phyloP scores from a whole-genome alignment of 2,329 filamentous ascomycete genomes.

The Ilyonectria robusta region DNA sequence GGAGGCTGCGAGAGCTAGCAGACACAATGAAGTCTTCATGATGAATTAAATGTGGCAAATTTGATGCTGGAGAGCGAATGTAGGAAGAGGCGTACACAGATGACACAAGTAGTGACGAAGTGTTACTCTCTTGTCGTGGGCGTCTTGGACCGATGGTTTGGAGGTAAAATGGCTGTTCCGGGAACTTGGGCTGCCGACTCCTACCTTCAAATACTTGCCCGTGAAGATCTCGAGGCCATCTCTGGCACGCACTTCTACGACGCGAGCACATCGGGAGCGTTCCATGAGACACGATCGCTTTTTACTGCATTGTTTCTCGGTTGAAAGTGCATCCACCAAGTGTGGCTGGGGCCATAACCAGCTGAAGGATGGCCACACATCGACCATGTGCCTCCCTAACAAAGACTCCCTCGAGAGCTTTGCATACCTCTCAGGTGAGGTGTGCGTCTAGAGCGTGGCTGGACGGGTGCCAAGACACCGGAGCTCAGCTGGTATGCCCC shows the following conservation, averaged over 20 bases:
- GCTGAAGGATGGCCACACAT: conserved; percentile 6
- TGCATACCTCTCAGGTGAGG: background rate
- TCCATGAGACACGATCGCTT: conserved; percentile 11
- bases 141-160: background rate
- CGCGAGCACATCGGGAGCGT: background rate
- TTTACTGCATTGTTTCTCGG: conserved; percentile 33
- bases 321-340: conserved; percentile 15
- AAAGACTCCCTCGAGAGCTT: background rate
- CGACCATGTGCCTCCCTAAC: conserved; percentile 24
- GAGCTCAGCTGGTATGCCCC: conserved; percentile 7
- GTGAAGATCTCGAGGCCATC: background rate
- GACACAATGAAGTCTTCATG: conserved; percentile 41
- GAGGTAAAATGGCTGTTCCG: conserved; percentile 1
- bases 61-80: background rate
- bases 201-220: conserved; percentile 39
- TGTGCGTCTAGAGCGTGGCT: conserved; percentile 1
- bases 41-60: background rate
- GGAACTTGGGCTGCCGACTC: conserved; percentile 3
- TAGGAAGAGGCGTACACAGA: background rate
- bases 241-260: conserved; percentile 33
- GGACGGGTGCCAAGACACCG: background rate
- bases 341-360: conserved; percentile 32
- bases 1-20: conserved; percentile 57
- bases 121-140: background rate
- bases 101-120: background rate